These are phyloP conservation scores for Trichoderma simmonsii DNA, from an alignment of 2,329 filamentous ascomycete species.

Conservation along the genomic window DNA sequence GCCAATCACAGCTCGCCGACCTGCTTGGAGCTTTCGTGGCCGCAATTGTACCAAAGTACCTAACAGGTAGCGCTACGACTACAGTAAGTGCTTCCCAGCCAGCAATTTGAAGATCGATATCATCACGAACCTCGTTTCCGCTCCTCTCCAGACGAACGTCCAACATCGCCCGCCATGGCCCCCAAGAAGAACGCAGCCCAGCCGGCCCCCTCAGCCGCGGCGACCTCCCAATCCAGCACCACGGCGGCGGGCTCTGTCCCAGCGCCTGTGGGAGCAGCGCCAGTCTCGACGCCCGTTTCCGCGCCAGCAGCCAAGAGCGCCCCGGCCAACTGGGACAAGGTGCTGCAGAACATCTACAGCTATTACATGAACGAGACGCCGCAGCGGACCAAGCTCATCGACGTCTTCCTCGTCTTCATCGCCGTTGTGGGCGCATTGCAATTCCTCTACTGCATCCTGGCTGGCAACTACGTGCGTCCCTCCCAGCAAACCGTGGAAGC, in stretches of 20 bases:
- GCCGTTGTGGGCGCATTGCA: constrained; percentile 83
- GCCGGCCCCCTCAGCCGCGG: constrained; percentile 34
- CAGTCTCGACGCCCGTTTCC: constrained; percentile 8
- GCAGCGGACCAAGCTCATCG: constrained; percentile 87
- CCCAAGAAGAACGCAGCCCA: constrained; percentile 46
- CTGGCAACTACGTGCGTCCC: constrained; percentile 83
- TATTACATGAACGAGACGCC: constrained; percentile 80
- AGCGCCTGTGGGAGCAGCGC: constrained; percentile 17
- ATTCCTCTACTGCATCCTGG: constrained; percentile 88
- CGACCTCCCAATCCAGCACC: constrained; percentile 30
- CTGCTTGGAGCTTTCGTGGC: constrained; percentile 39
- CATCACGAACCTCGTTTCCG: background rate
- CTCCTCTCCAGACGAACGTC: background rate
- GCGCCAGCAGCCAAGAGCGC: background rate
- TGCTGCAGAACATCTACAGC: constrained; percentile 67
- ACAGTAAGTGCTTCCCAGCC: background rate
- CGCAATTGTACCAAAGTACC: constrained; percentile 22
- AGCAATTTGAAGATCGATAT: background rate
- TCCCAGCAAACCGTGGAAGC: background rate
- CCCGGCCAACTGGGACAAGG: constrained; percentile 50
- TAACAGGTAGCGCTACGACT: background rate
- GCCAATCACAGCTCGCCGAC: constrained; percentile 32
- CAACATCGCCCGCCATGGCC: constrained; percentile 39
- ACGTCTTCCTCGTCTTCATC: constrained; percentile 86
- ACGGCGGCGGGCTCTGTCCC: constrained; percentile 28